Percentiles rank a stretch among this genome's conserved stretches.
phyloP scores from a whole-genome alignment of 2,329 filamentous ascomycete genomes.

The Fusarium sp. region DNA sequence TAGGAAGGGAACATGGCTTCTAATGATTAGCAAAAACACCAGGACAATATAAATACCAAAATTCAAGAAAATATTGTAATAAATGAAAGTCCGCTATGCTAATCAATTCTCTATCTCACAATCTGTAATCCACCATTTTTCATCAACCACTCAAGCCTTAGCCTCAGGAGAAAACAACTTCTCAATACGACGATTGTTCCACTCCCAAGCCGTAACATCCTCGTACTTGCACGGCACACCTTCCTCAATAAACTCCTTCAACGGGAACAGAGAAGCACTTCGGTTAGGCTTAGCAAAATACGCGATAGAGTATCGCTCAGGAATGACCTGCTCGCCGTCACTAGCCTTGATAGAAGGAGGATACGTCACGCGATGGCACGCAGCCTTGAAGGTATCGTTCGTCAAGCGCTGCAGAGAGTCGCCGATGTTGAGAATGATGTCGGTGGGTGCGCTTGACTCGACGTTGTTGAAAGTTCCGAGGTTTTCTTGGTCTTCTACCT shows the following conservation, averaged over 20 bases:
- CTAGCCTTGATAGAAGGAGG: slow-evolving; percentile 38
- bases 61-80: neutral
- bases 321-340: slow-evolving; percentile 38
- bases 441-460: slow-evolving; percentile 35
- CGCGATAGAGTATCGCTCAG: slow-evolving; percentile 43
- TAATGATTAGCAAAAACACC: fast-evolving
- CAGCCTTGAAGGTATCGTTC: slow-evolving; percentile 49
- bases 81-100: slow-evolving; percentile 9
- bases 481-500: slow-evolving; percentile 44
- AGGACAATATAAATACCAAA: fast-evolving
- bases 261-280: slow-evolving; percentile 42
- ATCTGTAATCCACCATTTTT: neutral
- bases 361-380: slow-evolving; percentile 49
- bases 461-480: slow-evolving; percentile 42
- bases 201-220: slow-evolving; percentile 50
- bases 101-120: neutral
- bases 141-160: neutral
- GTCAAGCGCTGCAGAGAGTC: slow-evolving; percentile 54
- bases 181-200: slow-evolving; percentile 43
- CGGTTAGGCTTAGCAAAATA: slow-evolving; percentile 49
- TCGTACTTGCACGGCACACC: slow-evolving; percentile 43
- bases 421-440: slow-evolving; percentile 54
- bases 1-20: too few relatives aligned
- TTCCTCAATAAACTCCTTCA: slow-evolving; percentile 46
- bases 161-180: slow-evolving; percentile 32